Evolutionary conservation across 768 basidiomycete genomes (phyloP).

Genomic region (Phylloporus sp.): DNA sequence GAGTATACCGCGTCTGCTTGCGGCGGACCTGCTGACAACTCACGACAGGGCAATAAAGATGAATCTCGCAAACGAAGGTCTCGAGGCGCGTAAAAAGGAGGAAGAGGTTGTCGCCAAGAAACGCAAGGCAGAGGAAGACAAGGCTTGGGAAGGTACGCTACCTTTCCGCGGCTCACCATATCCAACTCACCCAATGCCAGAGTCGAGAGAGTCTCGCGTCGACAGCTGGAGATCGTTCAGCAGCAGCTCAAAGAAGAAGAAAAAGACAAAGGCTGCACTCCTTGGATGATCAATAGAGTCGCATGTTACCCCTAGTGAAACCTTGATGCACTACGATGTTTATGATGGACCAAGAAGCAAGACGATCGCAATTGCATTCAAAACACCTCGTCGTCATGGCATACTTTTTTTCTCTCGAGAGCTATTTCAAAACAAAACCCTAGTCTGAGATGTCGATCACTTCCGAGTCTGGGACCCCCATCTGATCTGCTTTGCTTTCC

Average conservation of each 20-base stretch:
- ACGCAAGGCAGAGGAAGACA: conserved; percentile 86
- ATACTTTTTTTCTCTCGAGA: background rate
- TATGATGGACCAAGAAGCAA: no score
- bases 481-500: conserved; percentile 23
- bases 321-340: no score
- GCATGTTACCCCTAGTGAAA: conserved; percentile 11
- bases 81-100: conserved; percentile 91
- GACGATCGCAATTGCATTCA: no score
- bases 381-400: background rate
- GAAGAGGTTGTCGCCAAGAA: conserved; percentile 74
- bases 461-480: conserved; percentile 36
- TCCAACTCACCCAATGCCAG: conserved; percentile 29
- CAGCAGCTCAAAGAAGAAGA: conserved; percentile 71
- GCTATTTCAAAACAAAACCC: background rate
- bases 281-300: conserved; percentile 49
- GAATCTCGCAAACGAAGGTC: conserved; percentile 86
- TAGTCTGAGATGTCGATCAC: conserved; percentile 53
- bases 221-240: conserved; percentile 79
- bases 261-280: conserved; percentile 62
- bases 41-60: conserved; percentile 79
- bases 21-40: conserved; percentile 1
- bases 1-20: conserved; percentile 20
- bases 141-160: conserved; percentile 76
- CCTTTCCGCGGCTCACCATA: background rate
- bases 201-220: conserved; percentile 74